Conservation (phyloP, 2,329 filamentous ascomycete genomes). For the Aaosphaeria arxii region DNA sequence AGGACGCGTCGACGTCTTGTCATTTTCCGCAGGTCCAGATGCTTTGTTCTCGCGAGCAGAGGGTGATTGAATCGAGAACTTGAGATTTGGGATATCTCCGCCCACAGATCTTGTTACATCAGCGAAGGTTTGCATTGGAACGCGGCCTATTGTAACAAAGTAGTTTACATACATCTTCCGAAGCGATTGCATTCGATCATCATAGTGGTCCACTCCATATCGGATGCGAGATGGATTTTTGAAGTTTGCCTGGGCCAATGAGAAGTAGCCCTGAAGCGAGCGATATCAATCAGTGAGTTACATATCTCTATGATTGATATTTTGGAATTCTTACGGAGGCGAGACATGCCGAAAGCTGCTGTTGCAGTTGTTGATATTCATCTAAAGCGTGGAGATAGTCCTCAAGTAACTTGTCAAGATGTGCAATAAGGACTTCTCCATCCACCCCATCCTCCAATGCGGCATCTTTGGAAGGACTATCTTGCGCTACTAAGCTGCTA, state of each 20-base stretch:
- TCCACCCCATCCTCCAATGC: not conserved
- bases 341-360: conserved; percentile 54
- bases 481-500: not conserved
- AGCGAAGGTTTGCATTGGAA: not conserved
- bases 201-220: conserved; percentile 70
- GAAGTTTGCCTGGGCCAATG: conserved; percentile 74
- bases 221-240: conserved; percentile 59
- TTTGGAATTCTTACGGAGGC: conserved; percentile 45
- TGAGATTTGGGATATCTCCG: not conserved
- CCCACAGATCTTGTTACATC: not conserved
- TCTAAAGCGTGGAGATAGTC: conserved; percentile 65
- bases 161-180: conserved; percentile 45
- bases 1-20: not conserved
- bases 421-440: conserved; percentile 32
- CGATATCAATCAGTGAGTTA: conserved; percentile 1
- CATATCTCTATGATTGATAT: not conserved
- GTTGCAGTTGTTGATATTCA: conserved; percentile 61
- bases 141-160: not conserved
- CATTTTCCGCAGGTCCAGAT: not conserved
- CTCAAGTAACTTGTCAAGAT: conserved; percentile 62
- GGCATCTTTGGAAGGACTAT: not conserved
- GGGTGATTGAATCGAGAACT: not conserved
- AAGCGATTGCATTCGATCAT: conserved; percentile 67
- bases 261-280: conserved; percentile 40
- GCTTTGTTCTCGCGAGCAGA: not conserved